Conservation (phyloP, 805 yeast species). For the Zygosaccharomyces pseudorouxii region DNA sequence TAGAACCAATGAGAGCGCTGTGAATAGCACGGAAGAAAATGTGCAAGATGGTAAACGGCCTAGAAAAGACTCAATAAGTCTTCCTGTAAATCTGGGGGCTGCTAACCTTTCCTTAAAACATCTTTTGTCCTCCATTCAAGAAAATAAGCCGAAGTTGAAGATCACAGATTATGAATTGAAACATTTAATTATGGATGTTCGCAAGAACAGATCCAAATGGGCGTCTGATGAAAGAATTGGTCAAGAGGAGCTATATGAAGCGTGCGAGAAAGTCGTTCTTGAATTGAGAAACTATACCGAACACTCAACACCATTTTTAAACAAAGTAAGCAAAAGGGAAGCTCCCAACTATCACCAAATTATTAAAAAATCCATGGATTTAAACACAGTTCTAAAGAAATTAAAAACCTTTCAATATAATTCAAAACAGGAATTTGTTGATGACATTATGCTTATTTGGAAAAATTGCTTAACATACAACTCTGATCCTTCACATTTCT, state of each 20-base stretch:
- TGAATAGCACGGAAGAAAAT: conserved; percentile 3
- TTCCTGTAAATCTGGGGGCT: conserved; percentile 56
- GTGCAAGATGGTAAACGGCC: conserved; percentile 21
- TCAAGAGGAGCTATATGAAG: conserved; percentile 95
- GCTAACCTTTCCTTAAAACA: conserved; percentile 77
- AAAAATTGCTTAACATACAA: conserved; percentile 87
- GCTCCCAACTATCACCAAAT: conserved; percentile 94
- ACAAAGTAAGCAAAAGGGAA: conserved; percentile 94
- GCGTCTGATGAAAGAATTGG: conserved; percentile 93
- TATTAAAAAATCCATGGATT: conserved; percentile 93
- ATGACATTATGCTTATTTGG: conserved; percentile 94
- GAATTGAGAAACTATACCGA: conserved; percentile 91
- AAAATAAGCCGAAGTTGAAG: conserved; percentile 65
- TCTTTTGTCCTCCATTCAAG: conserved; percentile 71
- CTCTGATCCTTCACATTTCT: conserved; percentile 88
- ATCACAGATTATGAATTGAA: conserved; percentile 80
- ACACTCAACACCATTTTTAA: conserved; percentile 92
- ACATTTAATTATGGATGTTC: conserved; percentile 81
- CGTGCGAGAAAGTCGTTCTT: conserved; percentile 90
- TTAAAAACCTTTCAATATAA: conserved; percentile 75
- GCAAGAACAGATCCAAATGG: conserved; percentile 96
- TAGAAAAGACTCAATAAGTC: conserved; percentile 21
- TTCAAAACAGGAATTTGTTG: conserved; percentile 87
- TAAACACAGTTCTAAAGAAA: conserved; percentile 90
- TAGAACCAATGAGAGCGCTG: conserved; percentile 19